These are phyloP conservation scores for Pythium diclinum DNA, from an alignment of 352 stramenopile species.

Conservation along the genomic window DNA sequence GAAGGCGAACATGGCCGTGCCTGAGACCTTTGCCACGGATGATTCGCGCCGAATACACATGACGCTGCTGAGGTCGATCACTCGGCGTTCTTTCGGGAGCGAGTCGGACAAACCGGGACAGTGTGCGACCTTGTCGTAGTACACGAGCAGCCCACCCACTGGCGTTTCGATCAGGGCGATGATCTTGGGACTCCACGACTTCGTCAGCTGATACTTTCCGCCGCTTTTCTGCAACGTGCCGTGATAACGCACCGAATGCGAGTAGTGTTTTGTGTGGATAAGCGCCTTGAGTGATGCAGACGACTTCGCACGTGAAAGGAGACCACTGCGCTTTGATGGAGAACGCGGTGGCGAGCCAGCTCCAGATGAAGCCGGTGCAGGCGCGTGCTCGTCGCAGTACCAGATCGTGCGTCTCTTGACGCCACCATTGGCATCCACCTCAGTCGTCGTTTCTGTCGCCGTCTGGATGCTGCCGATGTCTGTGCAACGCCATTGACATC, in stretches of 20 bases:
- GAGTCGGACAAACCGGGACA: conserved; percentile 51
- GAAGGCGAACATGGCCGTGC: conserved; percentile 38
- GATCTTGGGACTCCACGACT: conserved; percentile 57
- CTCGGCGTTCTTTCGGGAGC: conserved; percentile 43
- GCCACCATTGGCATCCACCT: background rate
- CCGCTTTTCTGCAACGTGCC: conserved; percentile 49
- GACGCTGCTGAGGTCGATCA: conserved; percentile 68
- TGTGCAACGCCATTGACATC: conserved; percentile 30
- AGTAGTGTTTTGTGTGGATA: conserved; percentile 47
- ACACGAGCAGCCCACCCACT: conserved; percentile 63
- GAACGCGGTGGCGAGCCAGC: conserved; percentile 30
- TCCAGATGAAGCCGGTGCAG: conserved; percentile 12
- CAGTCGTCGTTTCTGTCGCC: background rate
- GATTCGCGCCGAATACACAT: conserved; percentile 64
- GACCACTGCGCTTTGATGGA: conserved; percentile 32
- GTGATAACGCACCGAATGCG: conserved; percentile 56
- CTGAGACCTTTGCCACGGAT: conserved; percentile 10
- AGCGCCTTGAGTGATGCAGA: conserved; percentile 23
- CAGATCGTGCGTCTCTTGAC: conserved; percentile 9
- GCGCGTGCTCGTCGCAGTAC: conserved; percentile 23
- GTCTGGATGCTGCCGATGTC: conserved; percentile 1
- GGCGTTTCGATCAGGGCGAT: conserved; percentile 57
- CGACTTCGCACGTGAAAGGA: conserved; percentile 32
- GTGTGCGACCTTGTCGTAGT: conserved; percentile 67
- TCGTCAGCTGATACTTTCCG: conserved; percentile 57